A percentile compares a stretch with the other conserved stretches of the same genome.
Evolutionary conservation across 768 basidiomycete species (phyloP).

Genomic region (Podaxis mareebaensis): DNA sequence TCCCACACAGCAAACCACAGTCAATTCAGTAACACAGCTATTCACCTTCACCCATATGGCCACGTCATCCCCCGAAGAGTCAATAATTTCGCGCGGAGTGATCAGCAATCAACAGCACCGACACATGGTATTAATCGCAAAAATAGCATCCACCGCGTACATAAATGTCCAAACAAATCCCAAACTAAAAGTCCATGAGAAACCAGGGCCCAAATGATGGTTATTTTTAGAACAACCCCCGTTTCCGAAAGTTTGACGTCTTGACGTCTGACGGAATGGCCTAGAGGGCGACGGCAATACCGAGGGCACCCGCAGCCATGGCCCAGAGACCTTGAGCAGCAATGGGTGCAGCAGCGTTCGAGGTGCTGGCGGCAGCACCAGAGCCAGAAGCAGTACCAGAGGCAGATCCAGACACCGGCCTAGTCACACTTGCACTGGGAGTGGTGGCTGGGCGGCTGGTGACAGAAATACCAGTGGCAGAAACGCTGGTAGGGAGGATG

Average conservation of each 20-base stretch:
- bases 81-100: not conserved
- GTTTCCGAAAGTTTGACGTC: not conserved
- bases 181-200: not conserved
- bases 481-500: not conserved
- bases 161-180: not conserved
- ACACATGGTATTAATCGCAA: not conserved
- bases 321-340: slow-evolving; percentile 9
- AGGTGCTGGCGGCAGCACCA: not conserved
- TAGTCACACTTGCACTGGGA: not conserved
- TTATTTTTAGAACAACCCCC: not conserved
- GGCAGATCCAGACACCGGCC: not conserved
- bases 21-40: too few relatives aligned
- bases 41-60: too few relatives aligned
- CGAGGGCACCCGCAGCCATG: slow-evolving; percentile 10
- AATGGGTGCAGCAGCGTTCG: not conserved
- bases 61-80: too few relatives aligned
- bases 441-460: not conserved
- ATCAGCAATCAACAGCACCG: not conserved
- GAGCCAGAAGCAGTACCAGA: not conserved
- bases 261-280: not conserved
- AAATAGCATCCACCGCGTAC: not conserved
- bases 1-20: too few relatives aligned
- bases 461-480: not conserved
- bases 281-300: slow-evolving; percentile 10
- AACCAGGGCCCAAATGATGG: not conserved